These are phyloP conservation scores for Mucor sp. DNA, from an alignment of 371 early-diverging fungal genomes.

Conservation along the genomic window DNA sequence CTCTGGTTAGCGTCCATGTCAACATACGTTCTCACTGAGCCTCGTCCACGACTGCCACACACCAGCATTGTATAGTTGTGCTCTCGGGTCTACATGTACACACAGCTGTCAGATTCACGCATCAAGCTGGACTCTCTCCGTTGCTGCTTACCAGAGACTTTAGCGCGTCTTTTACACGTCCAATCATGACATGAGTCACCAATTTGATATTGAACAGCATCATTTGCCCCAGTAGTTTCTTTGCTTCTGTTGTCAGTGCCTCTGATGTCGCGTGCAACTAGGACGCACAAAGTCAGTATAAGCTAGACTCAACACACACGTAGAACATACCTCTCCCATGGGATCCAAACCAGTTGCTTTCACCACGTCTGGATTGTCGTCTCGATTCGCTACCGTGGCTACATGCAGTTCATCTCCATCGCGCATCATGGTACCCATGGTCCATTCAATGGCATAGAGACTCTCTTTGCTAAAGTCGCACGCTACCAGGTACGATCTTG, in stretches of 20 bases:
- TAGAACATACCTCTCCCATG: slow-evolving; percentile 20
- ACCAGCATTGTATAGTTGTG: slow-evolving; percentile 10
- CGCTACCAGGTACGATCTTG: slow-evolving; percentile 40
- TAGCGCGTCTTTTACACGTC: slow-evolving; percentile 43
- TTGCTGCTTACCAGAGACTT: slow-evolving; percentile 32
- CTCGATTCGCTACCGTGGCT: slow-evolving; percentile 49
- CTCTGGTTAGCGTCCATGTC: neutral
- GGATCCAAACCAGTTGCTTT: slow-evolving; percentile 27
- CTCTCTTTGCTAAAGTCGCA: slow-evolving; percentile 48
- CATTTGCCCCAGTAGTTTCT: slow-evolving; percentile 38
- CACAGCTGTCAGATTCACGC: neutral
- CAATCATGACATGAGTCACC: slow-evolving; percentile 52
- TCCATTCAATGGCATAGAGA: slow-evolving; percentile 53
- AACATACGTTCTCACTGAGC: slow-evolving; percentile 21
- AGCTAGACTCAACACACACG: neutral
- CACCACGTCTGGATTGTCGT: slow-evolving; percentile 46
- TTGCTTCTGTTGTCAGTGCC: slow-evolving; percentile 26
- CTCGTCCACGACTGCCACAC: slow-evolving; percentile 21
- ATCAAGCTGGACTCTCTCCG: neutral
- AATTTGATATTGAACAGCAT: slow-evolving; percentile 51
- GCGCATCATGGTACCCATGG: slow-evolving; percentile 58
- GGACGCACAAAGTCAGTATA: neutral
- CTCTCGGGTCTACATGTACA: slow-evolving; percentile 14
- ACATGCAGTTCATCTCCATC: slow-evolving; percentile 60
- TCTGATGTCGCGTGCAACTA: slow-evolving; percentile 35